Evolutionary conservation across 768 basidiomycete species (phyloP).

Genomic region (Russula vinacea): DNA sequence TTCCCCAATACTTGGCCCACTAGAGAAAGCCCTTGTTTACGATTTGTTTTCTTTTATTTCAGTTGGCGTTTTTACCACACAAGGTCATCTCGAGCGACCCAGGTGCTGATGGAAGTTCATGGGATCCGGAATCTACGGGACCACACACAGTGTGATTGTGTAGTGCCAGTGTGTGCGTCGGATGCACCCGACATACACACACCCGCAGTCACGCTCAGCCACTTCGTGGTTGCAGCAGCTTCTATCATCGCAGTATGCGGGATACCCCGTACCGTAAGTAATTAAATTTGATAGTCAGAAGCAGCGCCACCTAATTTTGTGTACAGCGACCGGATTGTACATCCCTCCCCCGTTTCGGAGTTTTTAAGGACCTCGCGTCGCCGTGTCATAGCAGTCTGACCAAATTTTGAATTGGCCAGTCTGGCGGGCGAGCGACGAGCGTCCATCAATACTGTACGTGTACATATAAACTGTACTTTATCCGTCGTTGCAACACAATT

Average conservation of each 20-base stretch:
- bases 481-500: background rate
- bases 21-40: background rate
- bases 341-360: background rate
- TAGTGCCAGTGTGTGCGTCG: background rate
- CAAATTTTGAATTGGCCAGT: background rate
- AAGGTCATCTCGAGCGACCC: background rate
- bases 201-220: background rate
- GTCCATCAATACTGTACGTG: no score
- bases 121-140: background rate
- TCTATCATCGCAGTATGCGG: background rate
- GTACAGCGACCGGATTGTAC: background rate
- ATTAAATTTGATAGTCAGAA: background rate
- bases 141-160: background rate
- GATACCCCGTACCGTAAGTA: background rate
- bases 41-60: background rate
- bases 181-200: background rate
- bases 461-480: background rate
- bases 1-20: background rate
- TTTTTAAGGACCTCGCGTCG: background rate
- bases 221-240: background rate
- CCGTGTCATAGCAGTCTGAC: background rate
- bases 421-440: background rate
- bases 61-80: slow-evolving; percentile 4
- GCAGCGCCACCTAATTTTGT: no score
- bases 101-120: background rate